A percentile compares a stretch with the other conserved stretches of the same genome.
Conservation (phyloP, 768 basidiomycete species). For the Cystobasidiopsis lactophilus region DNA sequence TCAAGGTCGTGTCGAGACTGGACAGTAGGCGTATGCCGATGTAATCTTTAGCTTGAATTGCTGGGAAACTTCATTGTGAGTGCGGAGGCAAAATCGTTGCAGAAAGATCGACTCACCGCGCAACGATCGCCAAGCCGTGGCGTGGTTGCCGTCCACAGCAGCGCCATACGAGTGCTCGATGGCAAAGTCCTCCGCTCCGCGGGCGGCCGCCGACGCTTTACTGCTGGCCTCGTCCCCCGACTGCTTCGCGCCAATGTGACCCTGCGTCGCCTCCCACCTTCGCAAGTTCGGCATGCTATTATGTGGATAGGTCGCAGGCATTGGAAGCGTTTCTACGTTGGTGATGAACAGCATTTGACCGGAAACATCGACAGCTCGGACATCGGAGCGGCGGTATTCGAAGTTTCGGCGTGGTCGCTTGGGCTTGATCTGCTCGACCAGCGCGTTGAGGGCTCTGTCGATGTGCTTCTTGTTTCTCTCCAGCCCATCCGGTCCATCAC, state of each 20-base stretch:
- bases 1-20: conserved; percentile 5
- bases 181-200: conserved; percentile 6
- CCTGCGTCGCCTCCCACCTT: conserved; percentile 7
- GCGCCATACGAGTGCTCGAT: neutral
- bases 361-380: conserved; percentile 11
- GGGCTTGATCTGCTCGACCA: neutral
- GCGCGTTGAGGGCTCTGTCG: conserved; percentile 6
- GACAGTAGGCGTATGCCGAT: conserved; percentile 10
- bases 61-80: neutral
- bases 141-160: conserved; percentile 12
- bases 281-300: neutral
- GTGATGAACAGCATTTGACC: conserved; percentile 14
- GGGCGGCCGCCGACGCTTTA: neutral
- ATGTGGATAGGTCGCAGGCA: conserved; percentile 10
- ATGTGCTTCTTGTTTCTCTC: conserved; percentile 15
- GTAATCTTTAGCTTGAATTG: conserved; percentile 9
- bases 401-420: neutral
- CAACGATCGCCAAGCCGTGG: conserved; percentile 13
- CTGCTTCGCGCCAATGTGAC: neutral
- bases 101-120: conserved; percentile 10
- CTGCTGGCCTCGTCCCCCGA: conserved; percentile 4
- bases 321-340: conserved; percentile 13
- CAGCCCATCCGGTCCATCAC: conserved; percentile 7
- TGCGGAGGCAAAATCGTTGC: neutral
- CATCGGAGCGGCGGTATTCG: conserved; percentile 6